These are phyloP conservation scores for Diaporthe ampelina DNA, from an alignment of 2,329 filamentous ascomycete genomes.

Conservation along the genomic window DNA sequence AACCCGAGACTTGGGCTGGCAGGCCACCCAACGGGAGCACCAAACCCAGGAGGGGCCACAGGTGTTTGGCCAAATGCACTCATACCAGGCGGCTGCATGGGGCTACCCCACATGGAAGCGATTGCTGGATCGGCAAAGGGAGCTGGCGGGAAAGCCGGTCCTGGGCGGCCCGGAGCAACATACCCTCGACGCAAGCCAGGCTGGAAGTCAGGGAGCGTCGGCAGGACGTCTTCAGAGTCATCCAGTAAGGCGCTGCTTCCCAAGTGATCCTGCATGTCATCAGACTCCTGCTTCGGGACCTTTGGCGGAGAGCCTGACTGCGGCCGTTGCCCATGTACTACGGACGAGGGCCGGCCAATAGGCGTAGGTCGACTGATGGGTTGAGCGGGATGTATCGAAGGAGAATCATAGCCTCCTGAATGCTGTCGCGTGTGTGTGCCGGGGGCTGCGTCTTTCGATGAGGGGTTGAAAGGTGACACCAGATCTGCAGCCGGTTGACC, in stretches of 20 bases:
- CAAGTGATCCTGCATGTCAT: slow-evolving; percentile 82
- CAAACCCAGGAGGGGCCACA: slow-evolving; percentile 63
- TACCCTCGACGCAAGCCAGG: slow-evolving; percentile 57
- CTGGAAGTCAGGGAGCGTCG: slow-evolving; percentile 39
- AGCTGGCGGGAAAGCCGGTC: slow-evolving; percentile 55
- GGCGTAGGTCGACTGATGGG: slow-evolving; percentile 87
- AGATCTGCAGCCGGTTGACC: slow-evolving; percentile 58
- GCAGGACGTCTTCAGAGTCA: slow-evolving; percentile 73
- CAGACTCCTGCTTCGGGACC: slow-evolving; percentile 68
- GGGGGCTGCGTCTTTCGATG: slow-evolving; percentile 55
- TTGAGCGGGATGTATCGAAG: slow-evolving; percentile 68
- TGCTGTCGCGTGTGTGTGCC: slow-evolving; percentile 80
- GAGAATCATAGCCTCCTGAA: slow-evolving; percentile 77
- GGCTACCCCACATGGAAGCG: slow-evolving; percentile 43
- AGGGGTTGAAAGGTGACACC: slow-evolving; percentile 53
- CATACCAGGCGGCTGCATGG: slow-evolving; percentile 44
- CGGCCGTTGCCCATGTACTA: slow-evolving; percentile 65
- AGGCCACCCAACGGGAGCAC: slow-evolving; percentile 52
- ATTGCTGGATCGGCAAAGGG: slow-evolving; percentile 46
- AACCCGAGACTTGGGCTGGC: slow-evolving; percentile 49
- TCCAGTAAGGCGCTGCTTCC: slow-evolving; percentile 91
- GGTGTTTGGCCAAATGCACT: slow-evolving; percentile 48
- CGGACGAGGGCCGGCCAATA: slow-evolving; percentile 88
- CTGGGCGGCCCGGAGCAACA: slow-evolving; percentile 64
- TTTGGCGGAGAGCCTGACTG: slow-evolving; percentile 45